These are phyloP conservation scores for Plasmodium vivax DNA, from an alignment of 169 alveolate species.

Conservation along the genomic window DNA sequence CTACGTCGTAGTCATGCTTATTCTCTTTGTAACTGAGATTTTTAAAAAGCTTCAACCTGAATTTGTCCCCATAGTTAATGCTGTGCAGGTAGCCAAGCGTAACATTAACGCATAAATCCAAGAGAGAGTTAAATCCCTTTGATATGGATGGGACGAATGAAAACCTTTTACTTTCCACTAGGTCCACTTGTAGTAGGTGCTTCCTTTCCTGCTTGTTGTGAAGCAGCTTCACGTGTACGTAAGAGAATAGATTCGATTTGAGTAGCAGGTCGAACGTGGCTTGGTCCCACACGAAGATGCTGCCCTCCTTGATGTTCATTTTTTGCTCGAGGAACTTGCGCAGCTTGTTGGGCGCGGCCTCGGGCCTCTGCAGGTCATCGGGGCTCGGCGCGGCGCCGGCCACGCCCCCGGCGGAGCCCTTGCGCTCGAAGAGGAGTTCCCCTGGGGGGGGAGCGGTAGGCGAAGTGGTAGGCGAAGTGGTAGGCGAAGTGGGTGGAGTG, in stretches of 20 bases:
- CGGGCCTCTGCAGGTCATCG: not conserved
- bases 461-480: not conserved
- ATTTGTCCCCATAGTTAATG: conserved; percentile 45
- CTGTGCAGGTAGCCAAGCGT: conserved; percentile 51
- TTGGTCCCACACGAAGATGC: conserved; percentile 67
- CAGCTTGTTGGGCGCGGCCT: not conserved
- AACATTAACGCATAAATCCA: conserved; percentile 61
- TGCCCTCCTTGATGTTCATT: conserved; percentile 66
- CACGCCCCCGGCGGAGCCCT: not conserved
- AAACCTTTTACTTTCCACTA: conserved; percentile 49
- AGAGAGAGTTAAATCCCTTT: conserved; percentile 52
- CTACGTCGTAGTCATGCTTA: conserved; percentile 60
- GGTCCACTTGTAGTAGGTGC: conserved; percentile 33
- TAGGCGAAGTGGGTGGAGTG: not conserved
- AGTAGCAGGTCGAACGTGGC: conserved; percentile 25
- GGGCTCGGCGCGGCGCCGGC: not conserved
- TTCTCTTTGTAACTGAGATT: conserved; percentile 67
- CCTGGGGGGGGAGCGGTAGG: not conserved
- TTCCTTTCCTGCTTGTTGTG: conserved; percentile 26
- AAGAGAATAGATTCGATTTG: conserved; percentile 49
- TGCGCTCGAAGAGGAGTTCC: conserved; percentile 24
- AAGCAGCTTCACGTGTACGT: conserved; percentile 36
- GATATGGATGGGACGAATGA: conserved; percentile 67
- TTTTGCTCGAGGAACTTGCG: conserved; percentile 43
- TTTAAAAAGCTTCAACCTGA: conserved; percentile 54